Conservation (phyloP, 129 eudicot genomes). For the carrot (Daucus carota) region DNA sequence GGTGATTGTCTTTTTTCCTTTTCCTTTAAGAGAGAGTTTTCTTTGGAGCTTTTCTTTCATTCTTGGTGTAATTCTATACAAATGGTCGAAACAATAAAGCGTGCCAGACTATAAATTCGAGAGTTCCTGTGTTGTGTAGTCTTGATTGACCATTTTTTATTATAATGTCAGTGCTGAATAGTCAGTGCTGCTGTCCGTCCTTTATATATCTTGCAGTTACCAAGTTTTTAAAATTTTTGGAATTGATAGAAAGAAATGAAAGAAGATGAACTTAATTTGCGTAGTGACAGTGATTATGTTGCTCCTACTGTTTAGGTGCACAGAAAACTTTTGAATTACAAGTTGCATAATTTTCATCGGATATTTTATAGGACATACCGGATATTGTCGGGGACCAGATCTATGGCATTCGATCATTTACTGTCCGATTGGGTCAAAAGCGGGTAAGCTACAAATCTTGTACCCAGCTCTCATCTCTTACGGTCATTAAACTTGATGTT, state of each 20-base stretch:
- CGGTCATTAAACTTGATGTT: not conserved
- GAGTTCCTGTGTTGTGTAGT: not conserved
- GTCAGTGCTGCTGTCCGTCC: not conserved
- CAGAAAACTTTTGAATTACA: not conserved
- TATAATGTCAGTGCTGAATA: not conserved
- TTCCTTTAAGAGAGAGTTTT: not conserved
- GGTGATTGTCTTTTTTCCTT: no score
- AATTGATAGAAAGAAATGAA: not conserved
- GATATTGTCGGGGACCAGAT: conserved; percentile 94
- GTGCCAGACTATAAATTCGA: not conserved
- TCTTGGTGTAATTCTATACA: not conserved
- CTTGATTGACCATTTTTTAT: not conserved
- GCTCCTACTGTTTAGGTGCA: not conserved
- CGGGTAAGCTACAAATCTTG: conserved; percentile 35
- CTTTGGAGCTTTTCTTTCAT: not conserved
- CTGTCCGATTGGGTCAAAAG: conserved; percentile 87
- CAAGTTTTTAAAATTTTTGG: not conserved
- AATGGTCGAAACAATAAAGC: not conserved
- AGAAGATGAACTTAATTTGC: not conserved
- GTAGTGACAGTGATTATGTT: not conserved
- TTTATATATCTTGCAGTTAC: not conserved
- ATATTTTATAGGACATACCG: conserved; percentile 72
- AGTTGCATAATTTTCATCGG: not conserved
- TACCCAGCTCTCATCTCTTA: not conserved
- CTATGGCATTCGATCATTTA: conserved; percentile 85